These are phyloP conservation scores for Tolypocladium ovalisporum DNA, from an alignment of 2,329 filamentous ascomycete species.

Conservation along the genomic window DNA sequence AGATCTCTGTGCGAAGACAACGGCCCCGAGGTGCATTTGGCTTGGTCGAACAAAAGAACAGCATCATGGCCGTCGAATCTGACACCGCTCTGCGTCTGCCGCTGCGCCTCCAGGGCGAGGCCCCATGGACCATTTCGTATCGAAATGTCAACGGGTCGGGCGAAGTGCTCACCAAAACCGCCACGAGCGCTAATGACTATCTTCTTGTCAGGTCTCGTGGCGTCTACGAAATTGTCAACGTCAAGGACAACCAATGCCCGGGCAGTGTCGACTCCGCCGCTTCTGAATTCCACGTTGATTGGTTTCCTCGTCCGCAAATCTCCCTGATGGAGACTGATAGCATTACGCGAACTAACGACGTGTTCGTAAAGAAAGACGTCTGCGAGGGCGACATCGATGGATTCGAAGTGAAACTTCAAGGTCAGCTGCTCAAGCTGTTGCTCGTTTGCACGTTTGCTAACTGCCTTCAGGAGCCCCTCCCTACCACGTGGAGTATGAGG, in stretches of 20 bases:
- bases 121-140: conserved; percentile 74
- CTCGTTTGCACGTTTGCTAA: conserved; percentile 15
- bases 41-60: conserved; percentile 68
- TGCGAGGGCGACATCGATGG: conserved; percentile 92
- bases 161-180: conserved; percentile 34
- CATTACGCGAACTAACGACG: conserved; percentile 37
- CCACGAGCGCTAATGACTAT: conserved; percentile 52
- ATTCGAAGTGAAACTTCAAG: conserved; percentile 70
- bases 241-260: conserved; percentile 71
- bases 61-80: conserved; percentile 60
- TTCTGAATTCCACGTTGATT: conserved; percentile 68
- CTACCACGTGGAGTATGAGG: conserved; percentile 72
- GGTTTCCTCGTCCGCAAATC: conserved; percentile 72
- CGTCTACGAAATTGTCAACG: conserved; percentile 67
- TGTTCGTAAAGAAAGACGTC: conserved; percentile 66
- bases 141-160: conserved; percentile 49
- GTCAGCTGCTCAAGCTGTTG: conserved; percentile 30
- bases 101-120: conserved; percentile 72
- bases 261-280: conserved; percentile 67
- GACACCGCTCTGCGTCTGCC: conserved; percentile 65
- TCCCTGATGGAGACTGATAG: conserved; percentile 54
- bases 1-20: conserved; percentile 79
- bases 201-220: conserved; percentile 58
- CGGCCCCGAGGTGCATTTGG: conserved; percentile 81
- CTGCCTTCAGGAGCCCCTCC: conserved; percentile 55